Base-by-base conservation (phyloP, 768 basidiomycete species). In the Boletus coccyginus region DNA sequence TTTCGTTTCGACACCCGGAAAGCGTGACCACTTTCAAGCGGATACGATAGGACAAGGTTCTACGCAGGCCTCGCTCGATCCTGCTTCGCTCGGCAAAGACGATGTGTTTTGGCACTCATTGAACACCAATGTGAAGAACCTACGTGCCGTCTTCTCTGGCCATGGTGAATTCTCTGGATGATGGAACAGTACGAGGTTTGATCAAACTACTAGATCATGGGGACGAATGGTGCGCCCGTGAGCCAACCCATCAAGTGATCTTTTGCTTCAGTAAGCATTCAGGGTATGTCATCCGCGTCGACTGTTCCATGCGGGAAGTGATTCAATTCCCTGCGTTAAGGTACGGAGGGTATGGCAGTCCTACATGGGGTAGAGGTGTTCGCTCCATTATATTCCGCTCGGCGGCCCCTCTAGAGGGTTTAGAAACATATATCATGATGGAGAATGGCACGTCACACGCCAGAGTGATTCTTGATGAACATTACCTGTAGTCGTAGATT, bases 241-340 rank as follows among this genome's bases (percentile, higher is more conserved):
- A 89, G 57, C 78, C 79, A 2, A 77, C 76, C 5, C 82, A 83
- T 57, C 72, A 81, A 40, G 78, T 87, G 10, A 79, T 87, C 0
- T 88, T 90, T 67, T 92, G 89, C 66, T 92, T 90, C 59, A 39
- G 80, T 64, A 90, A 90, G 66, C 89, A 90, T 65, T 86, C 87
- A 2, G 88, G 88, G 83, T 88, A 60, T 13, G 65, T 66, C 44
- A 3, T 44, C 1, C n/a, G n/a, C 16, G 11, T 44, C 39, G 5
- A 8, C 4, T 42, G 39, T n/a, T 45, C 29, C 39, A 3, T 19
- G 53, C 2, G 24, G 19, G 47, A 52, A 12, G 48, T 44, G 4
- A 56, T 55, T 24, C 19, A 46, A 24, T 27, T 48, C n/a, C 40
- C 21, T 11, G n/a, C 40, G 21, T 41, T 48, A 29, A 87, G 86